Evolutionary conservation across 1,284 basidiomycete genomes (phyloP), one percentile per base, ranked within the genome.

Genomic region (Cerioporus squamosus): DNA sequence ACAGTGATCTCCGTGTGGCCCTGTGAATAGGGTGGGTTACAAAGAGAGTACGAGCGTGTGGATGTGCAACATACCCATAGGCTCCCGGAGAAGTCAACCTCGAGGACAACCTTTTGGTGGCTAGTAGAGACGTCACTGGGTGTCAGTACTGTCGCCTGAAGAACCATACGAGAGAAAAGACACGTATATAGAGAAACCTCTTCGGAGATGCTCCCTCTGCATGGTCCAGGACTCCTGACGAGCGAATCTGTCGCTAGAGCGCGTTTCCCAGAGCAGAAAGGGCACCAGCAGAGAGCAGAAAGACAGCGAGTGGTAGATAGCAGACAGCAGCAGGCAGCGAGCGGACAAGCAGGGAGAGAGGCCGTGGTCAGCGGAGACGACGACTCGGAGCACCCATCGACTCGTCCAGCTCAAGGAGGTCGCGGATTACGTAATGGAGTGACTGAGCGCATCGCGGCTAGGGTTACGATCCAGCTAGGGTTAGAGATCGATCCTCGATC

Each of bases 1-100:
- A 97, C 82, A 18, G 92, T 93, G 66, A 97, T 85, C 76, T 97
- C 95, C 22, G 95, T 96, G 75, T 94, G 95, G 62, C 93, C 93
- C 93, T 94, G 68, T 36, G 61, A 40, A 29, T 24, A 43, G 56
- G 33, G 26, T 53, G 45, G 47, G 42, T 55, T 53, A 58, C 49
- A 43, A 33, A 44, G 29, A 48, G 36, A 18, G n/a, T 17, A 46
- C 20, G 22, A 26, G 38, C n/a, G n/a, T 6, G n/a, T 15, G 23
- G 31, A 48, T n/a, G 31, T 29, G 33, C 43, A 33, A 48, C 82
- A 64, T 76, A 92, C 92, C 85, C 89, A 91, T 65, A 93, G 80
- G 68, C 78, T 79, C 17, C 92, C 93, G 23, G 86, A 81, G 75
- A 96, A 94, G 78, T 93, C 90, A 62, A 96, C 87, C 77, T 96